A percentile compares a stretch with the other conserved stretches of the same genome.
phyloP scores from a whole-genome alignment of 257 asterid genomes.

The Schizonepeta tenuifolia region DNA sequence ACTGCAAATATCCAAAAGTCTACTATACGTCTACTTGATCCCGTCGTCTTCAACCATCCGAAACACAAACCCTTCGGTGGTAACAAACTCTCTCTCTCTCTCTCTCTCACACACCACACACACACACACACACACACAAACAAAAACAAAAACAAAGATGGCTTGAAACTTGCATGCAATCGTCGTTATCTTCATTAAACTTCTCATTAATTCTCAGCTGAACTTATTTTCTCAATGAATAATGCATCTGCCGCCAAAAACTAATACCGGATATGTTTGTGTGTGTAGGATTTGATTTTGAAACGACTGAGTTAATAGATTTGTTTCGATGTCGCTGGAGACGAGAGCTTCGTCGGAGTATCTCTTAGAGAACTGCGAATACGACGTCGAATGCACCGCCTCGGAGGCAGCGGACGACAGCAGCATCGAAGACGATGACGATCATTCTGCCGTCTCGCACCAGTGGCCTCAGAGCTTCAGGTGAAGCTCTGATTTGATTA shows the following conservation, averaged over 20 bases:
- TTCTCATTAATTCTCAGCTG: neutral
- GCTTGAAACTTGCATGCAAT: conserved; percentile 18
- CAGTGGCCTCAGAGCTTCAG: conserved; percentile 98
- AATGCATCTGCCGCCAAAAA: neutral
- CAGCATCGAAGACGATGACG: conserved; percentile 38
- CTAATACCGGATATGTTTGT: neutral
- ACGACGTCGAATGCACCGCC: conserved; percentile 35
- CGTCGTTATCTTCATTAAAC: neutral
- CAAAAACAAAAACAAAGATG: neutral
- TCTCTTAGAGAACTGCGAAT: conserved; percentile 50
- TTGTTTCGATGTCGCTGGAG: conserved; percentile 43
- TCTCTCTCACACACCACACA: no score
- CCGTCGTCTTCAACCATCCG: no score
- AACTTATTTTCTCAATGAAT: neutral
- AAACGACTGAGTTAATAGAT: no score
- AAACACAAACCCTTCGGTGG: no score
- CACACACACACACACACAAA: no score
- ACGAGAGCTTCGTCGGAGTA: conserved; percentile 41
- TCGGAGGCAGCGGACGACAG: conserved; percentile 35
- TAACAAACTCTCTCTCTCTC: no score
- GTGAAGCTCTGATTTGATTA: conserved; percentile 32
- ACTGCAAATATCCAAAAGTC: no score
- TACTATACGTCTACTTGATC: no score
- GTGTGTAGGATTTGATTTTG: conserved; percentile 7
- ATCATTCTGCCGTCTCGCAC: conserved; percentile 50